Base-by-base conservation (phyloP, 768 basidiomycete genomes). In the Calvatia gigantea region DNA sequence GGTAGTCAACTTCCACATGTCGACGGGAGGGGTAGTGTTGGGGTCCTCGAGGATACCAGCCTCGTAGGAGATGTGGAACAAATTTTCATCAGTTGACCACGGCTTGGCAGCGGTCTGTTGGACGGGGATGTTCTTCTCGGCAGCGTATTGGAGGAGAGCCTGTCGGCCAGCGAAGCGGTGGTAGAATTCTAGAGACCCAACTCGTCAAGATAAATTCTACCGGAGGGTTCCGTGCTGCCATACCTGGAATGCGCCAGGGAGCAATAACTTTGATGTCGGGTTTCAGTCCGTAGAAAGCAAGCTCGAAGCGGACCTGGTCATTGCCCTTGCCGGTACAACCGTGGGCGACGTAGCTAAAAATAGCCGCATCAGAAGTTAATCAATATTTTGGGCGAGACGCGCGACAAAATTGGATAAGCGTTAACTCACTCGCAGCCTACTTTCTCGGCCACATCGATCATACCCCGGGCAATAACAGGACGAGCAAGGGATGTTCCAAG, bases 251-350 rank as follows among this genome's bases (percentile, higher is more conserved):
- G 60, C 97, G 86, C 97, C 97, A 99, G 45, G 97, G 97, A 14
- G 97, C 95, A 67, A 99, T 85, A 65, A 98, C 95, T 74, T 98
- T 98, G 84, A 99, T 98, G 64, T 94, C 91, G 41, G 97, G 95
- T 70, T 97, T 94, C 60, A 99, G 83, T 54, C 94, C 97, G 72
- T 98, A 99, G 78, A 99, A 99, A 0, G 97, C 94, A 54, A 98
- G 86, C 69, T 99, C 97, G 71, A 98, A 99, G 58, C 97, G 92
- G 64, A 99, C 97, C 74, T 99, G 97, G 72, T 99, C 97, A 71
- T 99, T 99, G 51, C 97, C 97, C 78, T 99, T 99, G 51, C 97
- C 97, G 48, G 97, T 99, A 81, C 97, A 99, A 23, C 97, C 97
- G 73, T 98, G 97, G 23, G 96, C 85, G 59, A 98, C 96, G 68